phyloP scores from a whole-genome alignment of 352 stramenopile species.

The Phytophthora agathidicida region DNA sequence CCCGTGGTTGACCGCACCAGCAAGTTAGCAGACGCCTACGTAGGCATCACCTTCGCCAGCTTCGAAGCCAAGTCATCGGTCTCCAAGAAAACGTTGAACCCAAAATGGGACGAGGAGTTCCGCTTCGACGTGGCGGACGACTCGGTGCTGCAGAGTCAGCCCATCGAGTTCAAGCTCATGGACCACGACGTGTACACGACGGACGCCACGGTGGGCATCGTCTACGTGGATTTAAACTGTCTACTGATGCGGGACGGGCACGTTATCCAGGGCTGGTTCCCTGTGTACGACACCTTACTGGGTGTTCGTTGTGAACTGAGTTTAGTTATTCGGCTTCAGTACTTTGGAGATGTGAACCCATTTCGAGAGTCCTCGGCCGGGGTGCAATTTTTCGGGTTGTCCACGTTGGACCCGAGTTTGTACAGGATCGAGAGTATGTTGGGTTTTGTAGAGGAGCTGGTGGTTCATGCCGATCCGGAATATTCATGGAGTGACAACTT shows the following conservation, averaged over 20 bases:
- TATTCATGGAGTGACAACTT: conserved; percentile 98
- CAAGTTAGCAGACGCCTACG: conserved; percentile 88
- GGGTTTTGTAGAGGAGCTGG: conserved; percentile 95
- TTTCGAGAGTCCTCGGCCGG: conserved; percentile 97
- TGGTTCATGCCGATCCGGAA: conserved; percentile 98
- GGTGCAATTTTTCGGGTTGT: conserved; percentile 98
- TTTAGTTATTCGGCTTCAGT: conserved; percentile 95
- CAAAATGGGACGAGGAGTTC: conserved; percentile 98
- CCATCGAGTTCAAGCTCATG: conserved; percentile 97
- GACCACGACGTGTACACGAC: conserved; percentile 95
- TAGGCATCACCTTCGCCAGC: conserved; percentile 87
- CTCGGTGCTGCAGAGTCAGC: conserved; percentile 97
- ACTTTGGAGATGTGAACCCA: conserved; percentile 97
- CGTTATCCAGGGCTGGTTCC: conserved; percentile 97
- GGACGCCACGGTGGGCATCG: conserved; percentile 95
- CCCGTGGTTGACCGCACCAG: conserved; percentile 84
- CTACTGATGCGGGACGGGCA: conserved; percentile 94
- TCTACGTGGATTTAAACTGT: conserved; percentile 98
- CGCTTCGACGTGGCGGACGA: conserved; percentile 98
- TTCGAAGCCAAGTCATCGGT: conserved; percentile 91
- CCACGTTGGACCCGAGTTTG: conserved; percentile 90
- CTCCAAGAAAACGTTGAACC: conserved; percentile 94
- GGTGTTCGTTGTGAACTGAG: conserved; percentile 96
- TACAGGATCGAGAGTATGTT: conserved; percentile 91
- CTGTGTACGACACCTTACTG: conserved; percentile 97